Percentiles rank a stretch among this genome's conserved stretches.
Conservation (phyloP, 2,329 filamentous ascomycete species). For the Dothidotthia symphoricarpi region DNA sequence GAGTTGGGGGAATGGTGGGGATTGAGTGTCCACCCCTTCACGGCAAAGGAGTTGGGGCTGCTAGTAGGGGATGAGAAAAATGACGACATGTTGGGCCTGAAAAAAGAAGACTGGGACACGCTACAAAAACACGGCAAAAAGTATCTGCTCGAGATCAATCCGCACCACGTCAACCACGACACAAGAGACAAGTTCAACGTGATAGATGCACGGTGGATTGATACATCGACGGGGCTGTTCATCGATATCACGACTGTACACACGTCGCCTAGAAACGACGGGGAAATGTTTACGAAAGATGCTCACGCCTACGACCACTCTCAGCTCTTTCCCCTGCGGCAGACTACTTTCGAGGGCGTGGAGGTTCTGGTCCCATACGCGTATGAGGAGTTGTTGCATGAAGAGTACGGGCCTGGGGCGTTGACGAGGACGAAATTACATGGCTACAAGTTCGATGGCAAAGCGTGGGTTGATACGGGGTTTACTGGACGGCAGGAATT, state of each 20-base stretch:
- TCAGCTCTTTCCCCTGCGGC: conserved; percentile 58
- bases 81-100: conserved; percentile 17
- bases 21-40: conserved; percentile 55
- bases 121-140: conserved; percentile 25
- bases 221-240: conserved; percentile 58
- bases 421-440: conserved; percentile 50
- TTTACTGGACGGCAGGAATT: conserved; percentile 4
- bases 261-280: conserved; percentile 34
- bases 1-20: conserved; percentile 61
- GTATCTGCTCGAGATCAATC: conserved; percentile 61
- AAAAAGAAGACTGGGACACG: conserved; percentile 5
- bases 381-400: conserved; percentile 54
- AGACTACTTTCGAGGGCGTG: conserved; percentile 54
- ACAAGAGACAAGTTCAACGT: conserved; percentile 52
- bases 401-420: conserved; percentile 55
- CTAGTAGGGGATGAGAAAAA: conserved; percentile 9
- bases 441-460: conserved; percentile 41
- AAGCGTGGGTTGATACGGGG: conserved; percentile 26
- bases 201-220: conserved; percentile 63
- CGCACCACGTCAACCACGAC: conserved; percentile 50
- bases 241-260: conserved; percentile 62
- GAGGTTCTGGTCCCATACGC: conserved; percentile 57
- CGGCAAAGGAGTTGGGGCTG: conserved; percentile 13
- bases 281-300: conserved; percentile 52
- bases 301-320: conserved; percentile 53